A percentile compares a stretch with the other conserved stretches of the same genome.
Evolutionary conservation across 1,139 yeast species (phyloP).

Genomic region (Pichia sp.): DNA sequence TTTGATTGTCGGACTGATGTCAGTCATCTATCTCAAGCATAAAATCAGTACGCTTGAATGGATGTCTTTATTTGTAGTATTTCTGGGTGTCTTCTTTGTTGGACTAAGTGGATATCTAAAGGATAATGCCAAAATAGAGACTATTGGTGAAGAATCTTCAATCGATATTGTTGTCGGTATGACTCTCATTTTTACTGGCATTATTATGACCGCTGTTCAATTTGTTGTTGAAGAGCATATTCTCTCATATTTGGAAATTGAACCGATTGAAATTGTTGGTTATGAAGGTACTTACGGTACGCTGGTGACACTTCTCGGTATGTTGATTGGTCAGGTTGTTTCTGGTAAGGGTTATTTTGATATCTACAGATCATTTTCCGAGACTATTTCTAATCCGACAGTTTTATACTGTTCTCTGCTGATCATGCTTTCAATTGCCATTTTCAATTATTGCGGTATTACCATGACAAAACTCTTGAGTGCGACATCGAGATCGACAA

Average conservation of each 20-base stretch:
- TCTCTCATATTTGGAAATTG: slow-evolving; percentile 42
- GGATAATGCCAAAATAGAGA: slow-evolving; percentile 1
- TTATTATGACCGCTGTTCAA: slow-evolving; percentile 62
- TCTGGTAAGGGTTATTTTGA: slow-evolving; percentile 50
- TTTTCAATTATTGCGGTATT: slow-evolving; percentile 69
- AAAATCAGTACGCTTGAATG: slow-evolving; percentile 57
- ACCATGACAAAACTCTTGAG: slow-evolving; percentile 57
- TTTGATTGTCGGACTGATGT: slow-evolving; percentile 66
- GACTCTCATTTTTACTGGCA: slow-evolving; percentile 50
- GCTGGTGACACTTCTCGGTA: slow-evolving; percentile 33
- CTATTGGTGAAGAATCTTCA: slow-evolving; percentile 14
- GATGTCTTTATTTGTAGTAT: slow-evolving; percentile 53
- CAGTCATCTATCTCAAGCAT: slow-evolving; percentile 54
- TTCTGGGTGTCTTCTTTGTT: slow-evolving; percentile 62
- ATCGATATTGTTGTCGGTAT: slow-evolving; percentile 44
- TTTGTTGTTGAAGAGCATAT: slow-evolving; percentile 75
- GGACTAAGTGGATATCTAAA: slow-evolving; percentile 52
- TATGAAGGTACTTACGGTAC: slow-evolving; percentile 70
- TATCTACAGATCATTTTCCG: slow-evolving; percentile 39
- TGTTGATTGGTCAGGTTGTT: slow-evolving; percentile 37
- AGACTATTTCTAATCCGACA: slow-evolving; percentile 35
- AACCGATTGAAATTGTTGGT: slow-evolving; percentile 63
- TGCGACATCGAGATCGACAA: slow-evolving; percentile 74
- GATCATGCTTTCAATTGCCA: slow-evolving; percentile 66
- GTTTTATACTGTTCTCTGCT: slow-evolving; percentile 48